Evolutionary conservation across 176 grass and related monocot genomes (phyloP).

Genomic region (Carex parvula): DNA sequence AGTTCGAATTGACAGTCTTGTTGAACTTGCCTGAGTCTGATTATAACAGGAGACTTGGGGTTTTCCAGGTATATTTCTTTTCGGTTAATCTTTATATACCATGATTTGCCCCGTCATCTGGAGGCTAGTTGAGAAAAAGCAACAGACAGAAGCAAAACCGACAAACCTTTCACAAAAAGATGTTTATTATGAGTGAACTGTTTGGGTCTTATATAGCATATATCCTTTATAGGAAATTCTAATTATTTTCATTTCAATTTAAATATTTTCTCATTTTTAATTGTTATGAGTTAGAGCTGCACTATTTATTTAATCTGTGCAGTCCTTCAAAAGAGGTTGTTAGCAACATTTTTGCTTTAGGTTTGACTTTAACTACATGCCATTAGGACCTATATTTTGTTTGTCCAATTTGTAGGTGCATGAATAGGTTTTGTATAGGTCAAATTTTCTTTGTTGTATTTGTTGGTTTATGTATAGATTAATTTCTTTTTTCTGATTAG

Average conservation of each 20-base stretch:
- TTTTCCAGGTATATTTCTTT: slow-evolving; percentile 72
- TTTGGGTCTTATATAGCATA: not conserved
- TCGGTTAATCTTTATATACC: not conserved
- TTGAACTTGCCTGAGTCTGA: slow-evolving; percentile 81
- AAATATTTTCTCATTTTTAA: not conserved
- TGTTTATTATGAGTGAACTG: not conserved
- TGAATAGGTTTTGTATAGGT: not conserved
- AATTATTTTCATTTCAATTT: slow-evolving; percentile 2
- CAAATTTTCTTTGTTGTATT: not conserved
- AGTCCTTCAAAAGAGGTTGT: not conserved
- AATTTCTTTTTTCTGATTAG: slow-evolving; percentile 30
- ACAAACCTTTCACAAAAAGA: not conserved
- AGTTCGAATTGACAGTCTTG: slow-evolving; percentile 54
- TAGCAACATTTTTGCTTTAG: not conserved
- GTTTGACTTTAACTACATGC: not conserved
- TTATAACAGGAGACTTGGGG: slow-evolving; percentile 77
- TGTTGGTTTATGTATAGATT: slow-evolving; percentile 6
- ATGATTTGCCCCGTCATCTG: not conserved
- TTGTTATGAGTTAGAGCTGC: not conserved
- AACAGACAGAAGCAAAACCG: not conserved
- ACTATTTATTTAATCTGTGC: too few relatives aligned
- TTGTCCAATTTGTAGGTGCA: not conserved
- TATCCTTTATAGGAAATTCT: not conserved
- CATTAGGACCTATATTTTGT: not conserved
- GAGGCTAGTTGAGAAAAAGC: not conserved